Base-by-base conservation (phyloP, 805 yeast genomes). In the Danielozyma ontarioensis region DNA sequence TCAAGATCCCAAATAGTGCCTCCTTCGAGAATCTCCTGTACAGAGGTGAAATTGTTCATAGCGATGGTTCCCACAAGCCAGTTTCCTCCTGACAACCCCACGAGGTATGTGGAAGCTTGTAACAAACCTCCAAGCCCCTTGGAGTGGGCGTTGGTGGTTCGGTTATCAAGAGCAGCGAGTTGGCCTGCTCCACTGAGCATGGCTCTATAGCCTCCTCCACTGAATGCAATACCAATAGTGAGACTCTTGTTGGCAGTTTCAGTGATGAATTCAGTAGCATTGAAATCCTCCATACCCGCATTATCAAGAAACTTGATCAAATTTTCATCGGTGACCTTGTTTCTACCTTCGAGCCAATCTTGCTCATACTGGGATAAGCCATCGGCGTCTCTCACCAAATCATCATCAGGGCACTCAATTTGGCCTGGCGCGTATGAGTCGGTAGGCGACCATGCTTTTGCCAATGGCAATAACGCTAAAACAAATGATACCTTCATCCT, bases 121-220 rank as follows among this genome's bases (percentile, higher is more conserved):
- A 65, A 47, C 13, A 66, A 32, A 0, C 72, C 72, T 1, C 72
- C 72, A 26, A 67, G 46, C 0, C 62, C 65, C n/a, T 39, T 31
- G 4, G 44, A 41, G 27, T 35, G 37, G 17, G 63, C 51, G 12
- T 53, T 55, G 12, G 35, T 28, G 2, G 93, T 80, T 44, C 94
- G 66, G 48, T 78, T 76, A 54, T 87, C 96, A 38, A 84, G 59
- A 1, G 90, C 95, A 1, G 89, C 66, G 14, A 87, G 59, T 53
- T 79, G 77, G 23, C 96, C 96, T 11, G 95, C 95, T 2, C 95
- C 95, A 36, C 70, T 61, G 28, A 87, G 68, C 89, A 87, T 84
- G 22, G 96, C 94, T 40, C 96, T 72, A 56, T 84, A 87, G 3
- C 96, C 96, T 51, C 96, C 96, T 28, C 96, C 96, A 12, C 85